Conservation (phyloP, 768 basidiomycete genomes). For the Mycena albidolilacea region DNA sequence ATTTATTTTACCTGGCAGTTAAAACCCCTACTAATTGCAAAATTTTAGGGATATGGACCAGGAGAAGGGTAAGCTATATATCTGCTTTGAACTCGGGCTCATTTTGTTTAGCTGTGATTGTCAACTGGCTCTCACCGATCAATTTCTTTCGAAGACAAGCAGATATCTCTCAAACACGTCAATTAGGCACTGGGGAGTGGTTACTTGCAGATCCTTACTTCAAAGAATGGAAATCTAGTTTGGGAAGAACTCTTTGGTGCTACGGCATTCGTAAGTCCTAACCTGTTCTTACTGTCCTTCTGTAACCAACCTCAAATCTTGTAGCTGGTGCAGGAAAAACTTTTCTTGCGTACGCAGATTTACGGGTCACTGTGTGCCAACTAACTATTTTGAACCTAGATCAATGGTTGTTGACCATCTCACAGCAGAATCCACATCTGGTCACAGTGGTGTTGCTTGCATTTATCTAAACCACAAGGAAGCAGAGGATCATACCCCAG, state of each 20-base stretch:
- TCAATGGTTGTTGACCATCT: not conserved
- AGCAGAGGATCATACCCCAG: not conserved
- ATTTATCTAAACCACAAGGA: not conserved
- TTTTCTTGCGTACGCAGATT: not conserved
- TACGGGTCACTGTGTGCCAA: not conserved
- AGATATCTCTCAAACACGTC: no score
- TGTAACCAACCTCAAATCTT: not conserved
- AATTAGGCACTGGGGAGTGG: not conserved
- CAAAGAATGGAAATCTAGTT: not conserved
- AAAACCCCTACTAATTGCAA: no score
- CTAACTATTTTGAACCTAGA: not conserved
- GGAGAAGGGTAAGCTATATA: no score
- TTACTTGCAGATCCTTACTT: not conserved
- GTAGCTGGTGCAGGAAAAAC: not conserved
- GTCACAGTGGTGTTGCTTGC: not conserved
- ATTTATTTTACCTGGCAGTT: no score
- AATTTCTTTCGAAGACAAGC: no score
- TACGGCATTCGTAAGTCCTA: not conserved
- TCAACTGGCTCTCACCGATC: no score
- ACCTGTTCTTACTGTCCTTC: not conserved
- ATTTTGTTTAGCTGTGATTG: no score
- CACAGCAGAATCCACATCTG: not conserved
- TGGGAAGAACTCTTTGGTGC: not conserved
- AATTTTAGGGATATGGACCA: no score
- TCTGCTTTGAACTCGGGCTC: no score